These are phyloP conservation scores for Claviceps quebecensis DNA, from an alignment of 2,329 filamentous ascomycete species.

Conservation along the genomic window DNA sequence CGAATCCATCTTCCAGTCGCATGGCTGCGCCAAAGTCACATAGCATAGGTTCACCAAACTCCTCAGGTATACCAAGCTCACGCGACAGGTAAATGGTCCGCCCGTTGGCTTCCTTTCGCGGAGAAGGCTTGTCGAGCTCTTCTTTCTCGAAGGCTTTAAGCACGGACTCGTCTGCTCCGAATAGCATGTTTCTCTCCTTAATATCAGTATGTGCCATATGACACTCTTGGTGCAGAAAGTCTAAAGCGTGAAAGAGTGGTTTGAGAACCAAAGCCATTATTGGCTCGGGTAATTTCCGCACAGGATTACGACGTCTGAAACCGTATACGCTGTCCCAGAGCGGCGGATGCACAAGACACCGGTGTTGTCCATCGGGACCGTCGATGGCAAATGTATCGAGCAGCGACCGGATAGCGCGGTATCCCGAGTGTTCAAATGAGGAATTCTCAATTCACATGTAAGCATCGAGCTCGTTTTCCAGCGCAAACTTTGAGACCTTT, in stretches of 20 bases:
- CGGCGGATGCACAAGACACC: conserved; percentile 25
- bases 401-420: conserved; percentile 15
- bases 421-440: too few species aligned
- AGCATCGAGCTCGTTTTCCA: too few species aligned
- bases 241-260: conserved; percentile 27
- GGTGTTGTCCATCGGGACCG: conserved; percentile 21
- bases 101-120: conserved; percentile 26
- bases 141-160: conserved; percentile 23
- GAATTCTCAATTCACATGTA: too few species aligned
- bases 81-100: conserved; percentile 29
- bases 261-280: conserved; percentile 22
- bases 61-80: conserved; percentile 19
- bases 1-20: conserved; percentile 14
- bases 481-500: too few species aligned
- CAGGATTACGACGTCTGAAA: conserved; percentile 20
- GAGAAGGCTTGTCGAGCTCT: conserved; percentile 23
- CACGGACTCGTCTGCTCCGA: conserved; percentile 25
- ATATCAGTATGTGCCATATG: conserved; percentile 32
- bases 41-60: conserved; percentile 22
- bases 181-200: conserved; percentile 33
- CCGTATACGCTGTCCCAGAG: too few species aligned
- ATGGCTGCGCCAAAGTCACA: conserved; percentile 37
- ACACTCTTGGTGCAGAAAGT: conserved; percentile 32
- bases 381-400: conserved; percentile 24
- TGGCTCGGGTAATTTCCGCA: conserved; percentile 19